phyloP scores from a whole-genome alignment of 352 stramenopile genomes.

The Phytophthora fragariaefolia region DNA sequence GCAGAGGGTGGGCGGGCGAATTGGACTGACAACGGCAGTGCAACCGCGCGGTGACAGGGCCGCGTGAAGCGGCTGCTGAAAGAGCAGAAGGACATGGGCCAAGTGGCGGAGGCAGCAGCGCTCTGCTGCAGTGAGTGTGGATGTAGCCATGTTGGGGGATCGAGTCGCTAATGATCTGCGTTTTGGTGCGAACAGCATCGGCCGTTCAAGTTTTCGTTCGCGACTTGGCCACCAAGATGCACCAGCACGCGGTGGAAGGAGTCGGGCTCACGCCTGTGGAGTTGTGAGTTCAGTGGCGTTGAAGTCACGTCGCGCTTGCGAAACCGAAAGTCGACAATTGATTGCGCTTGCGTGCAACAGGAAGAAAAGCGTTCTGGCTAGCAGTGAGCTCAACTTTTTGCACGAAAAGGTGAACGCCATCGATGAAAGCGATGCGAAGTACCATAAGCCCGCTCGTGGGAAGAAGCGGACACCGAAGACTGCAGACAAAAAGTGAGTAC shows the following conservation, averaged over 20 bases:
- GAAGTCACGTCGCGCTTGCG: background rate
- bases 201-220: constrained; percentile 66
- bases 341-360: constrained; percentile 26
- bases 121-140: constrained; percentile 46
- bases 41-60: constrained; percentile 26
- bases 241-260: constrained; percentile 31
- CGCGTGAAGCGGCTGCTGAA: constrained; percentile 74
- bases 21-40: constrained; percentile 7
- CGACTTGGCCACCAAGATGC: constrained; percentile 60
- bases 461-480: constrained; percentile 33
- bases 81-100: constrained; percentile 76
- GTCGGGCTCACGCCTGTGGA: constrained; percentile 57
- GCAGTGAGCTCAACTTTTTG: constrained; percentile 55
- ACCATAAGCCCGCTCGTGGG: constrained; percentile 46
- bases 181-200: constrained; percentile 40
- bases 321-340: background rate
- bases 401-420: constrained; percentile 60
- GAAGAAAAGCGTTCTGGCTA: constrained; percentile 61
- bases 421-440: constrained; percentile 68
- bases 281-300: constrained; percentile 47
- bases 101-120: constrained; percentile 62
- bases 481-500: constrained; percentile 36
- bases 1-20: background rate
- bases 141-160: constrained; percentile 6
- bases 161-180: background rate